Conservation (phyloP, 148 eudicot genomes). For the Hydrangea macrophylla region DNA sequence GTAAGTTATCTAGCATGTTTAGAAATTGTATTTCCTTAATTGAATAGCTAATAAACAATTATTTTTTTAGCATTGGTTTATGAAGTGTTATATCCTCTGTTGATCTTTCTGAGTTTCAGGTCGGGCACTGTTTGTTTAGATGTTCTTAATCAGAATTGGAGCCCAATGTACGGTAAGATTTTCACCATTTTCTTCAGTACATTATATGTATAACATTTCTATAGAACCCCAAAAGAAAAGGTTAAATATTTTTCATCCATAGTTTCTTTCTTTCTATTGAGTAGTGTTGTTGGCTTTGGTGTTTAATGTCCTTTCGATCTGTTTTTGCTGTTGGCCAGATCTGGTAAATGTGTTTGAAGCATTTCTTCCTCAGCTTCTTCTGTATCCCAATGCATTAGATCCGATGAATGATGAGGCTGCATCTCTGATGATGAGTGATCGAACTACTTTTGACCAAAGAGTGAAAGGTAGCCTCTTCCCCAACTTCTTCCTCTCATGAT, state of each 20-base stretch:
- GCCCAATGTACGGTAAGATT: conserved; percentile 76
- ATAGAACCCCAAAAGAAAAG: background rate
- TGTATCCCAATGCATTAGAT: conserved; percentile 80
- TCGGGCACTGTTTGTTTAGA: conserved; percentile 78
- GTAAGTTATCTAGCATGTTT: conserved; percentile 34
- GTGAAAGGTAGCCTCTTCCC: conserved; percentile 53
- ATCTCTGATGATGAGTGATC: conserved; percentile 73
- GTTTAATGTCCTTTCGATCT: background rate
- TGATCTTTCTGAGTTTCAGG: conserved; percentile 35
- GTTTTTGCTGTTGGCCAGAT: conserved; percentile 28
- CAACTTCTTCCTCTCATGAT: background rate
- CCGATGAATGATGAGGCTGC: conserved; percentile 86
- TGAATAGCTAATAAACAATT: background rate
- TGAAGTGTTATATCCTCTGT: background rate
- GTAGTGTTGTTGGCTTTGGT: background rate
- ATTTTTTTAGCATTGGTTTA: too few relatives aligned
- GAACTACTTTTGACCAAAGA: conserved; percentile 54
- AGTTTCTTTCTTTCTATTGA: background rate
- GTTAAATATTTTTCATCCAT: background rate
- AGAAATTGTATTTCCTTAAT: background rate
- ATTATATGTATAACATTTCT: conserved; percentile 9
- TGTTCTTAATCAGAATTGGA: conserved; percentile 82
- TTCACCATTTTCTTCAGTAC: conserved; percentile 22
- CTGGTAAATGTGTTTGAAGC: conserved; percentile 79
- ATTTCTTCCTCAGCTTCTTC: conserved; percentile 78